Evolutionary conservation across 2,329 filamentous ascomycete genomes (phyloP).

Genomic region (Magnaporthales sp.): DNA sequence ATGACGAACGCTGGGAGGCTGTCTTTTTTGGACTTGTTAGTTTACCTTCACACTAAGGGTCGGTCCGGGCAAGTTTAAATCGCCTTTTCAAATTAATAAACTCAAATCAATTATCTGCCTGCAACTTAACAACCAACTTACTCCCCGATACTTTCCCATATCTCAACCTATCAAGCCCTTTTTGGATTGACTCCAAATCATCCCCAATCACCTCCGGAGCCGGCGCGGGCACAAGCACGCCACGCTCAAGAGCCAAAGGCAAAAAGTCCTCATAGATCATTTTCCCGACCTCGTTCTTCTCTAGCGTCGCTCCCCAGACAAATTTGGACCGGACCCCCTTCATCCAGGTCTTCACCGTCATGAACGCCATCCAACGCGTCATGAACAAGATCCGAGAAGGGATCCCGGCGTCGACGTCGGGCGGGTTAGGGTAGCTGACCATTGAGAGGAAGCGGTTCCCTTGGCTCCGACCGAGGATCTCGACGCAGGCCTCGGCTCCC

Average conservation of each 20-base stretch:
- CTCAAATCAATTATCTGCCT: neutral
- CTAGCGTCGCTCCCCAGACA: conserved; percentile 1
- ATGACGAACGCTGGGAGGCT: too few relatives aligned
- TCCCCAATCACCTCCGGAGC: neutral
- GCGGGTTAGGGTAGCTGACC: conserved; percentile 2
- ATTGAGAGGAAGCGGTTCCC: conserved; percentile 9
- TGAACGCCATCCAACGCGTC: neutral
- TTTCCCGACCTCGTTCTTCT: conserved; percentile 2
- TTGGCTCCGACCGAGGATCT: conserved; percentile 1
- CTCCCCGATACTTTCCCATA: neutral
- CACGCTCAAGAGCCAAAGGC: neutral
- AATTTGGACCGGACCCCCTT: conserved; percentile 4
- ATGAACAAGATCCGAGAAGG: neutral
- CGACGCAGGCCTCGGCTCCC: conserved; percentile 2
- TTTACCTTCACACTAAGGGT: too few relatives aligned
- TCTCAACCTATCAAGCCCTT: neutral
- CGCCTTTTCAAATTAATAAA: neutral
- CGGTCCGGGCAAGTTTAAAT: too few relatives aligned
- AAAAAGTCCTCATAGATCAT: neutral
- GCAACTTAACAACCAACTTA: neutral
- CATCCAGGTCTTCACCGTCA: neutral
- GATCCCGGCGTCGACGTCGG: neutral
- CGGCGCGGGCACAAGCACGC: conserved; percentile 1
- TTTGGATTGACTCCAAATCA: neutral
- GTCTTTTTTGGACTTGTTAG: too few relatives aligned